A percentile compares a stretch with the other conserved stretches of the same genome.
phyloP scores from a whole-genome alignment of 352 stramenopile species.

The Halophytophthora polymorphica region DNA sequence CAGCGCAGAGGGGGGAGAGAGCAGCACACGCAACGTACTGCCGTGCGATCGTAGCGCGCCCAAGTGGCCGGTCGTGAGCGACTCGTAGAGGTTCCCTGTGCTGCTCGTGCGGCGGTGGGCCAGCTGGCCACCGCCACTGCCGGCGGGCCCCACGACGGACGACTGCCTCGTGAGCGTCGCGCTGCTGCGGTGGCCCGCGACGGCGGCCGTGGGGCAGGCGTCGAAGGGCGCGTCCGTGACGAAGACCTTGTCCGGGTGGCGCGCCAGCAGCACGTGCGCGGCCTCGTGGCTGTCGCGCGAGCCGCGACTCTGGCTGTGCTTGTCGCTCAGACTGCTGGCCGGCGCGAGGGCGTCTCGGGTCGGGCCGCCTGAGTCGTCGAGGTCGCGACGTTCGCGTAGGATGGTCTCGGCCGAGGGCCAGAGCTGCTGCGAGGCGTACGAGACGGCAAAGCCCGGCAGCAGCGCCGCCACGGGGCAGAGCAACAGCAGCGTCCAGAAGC shows the following conservation, averaged over 20 bases:
- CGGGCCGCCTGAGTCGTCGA: too few relatives aligned
- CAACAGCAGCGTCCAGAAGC: constrained; percentile 58
- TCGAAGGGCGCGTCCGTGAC: constrained; percentile 10
- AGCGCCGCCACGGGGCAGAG: constrained; percentile 46
- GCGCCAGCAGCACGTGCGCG: neutral
- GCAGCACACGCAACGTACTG: constrained; percentile 14
- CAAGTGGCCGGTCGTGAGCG: constrained; percentile 16
- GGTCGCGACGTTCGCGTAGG: constrained; percentile 53
- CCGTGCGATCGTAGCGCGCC: constrained; percentile 2
- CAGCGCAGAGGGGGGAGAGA: neutral
- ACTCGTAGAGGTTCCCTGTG: constrained; percentile 19
- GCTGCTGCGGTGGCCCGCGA: neutral
- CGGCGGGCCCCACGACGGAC: constrained; percentile 15
- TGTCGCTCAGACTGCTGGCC: constrained; percentile 6
- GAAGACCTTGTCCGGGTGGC: constrained; percentile 23
- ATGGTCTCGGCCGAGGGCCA: constrained; percentile 54
- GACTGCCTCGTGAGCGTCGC: neutral
- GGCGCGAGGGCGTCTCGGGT: constrained; percentile 16
- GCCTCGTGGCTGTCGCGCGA: constrained; percentile 2
- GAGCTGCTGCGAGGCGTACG: constrained; percentile 45
- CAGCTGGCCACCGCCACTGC: constrained; percentile 5
- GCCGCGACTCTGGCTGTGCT: neutral
- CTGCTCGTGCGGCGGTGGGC: constrained; percentile 12
- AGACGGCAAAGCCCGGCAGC: constrained; percentile 38
- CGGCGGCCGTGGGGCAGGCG: neutral